These are phyloP conservation scores for Aquilaria sinensis DNA, from an alignment of 345 rosid genomes.

Conservation along the genomic window DNA sequence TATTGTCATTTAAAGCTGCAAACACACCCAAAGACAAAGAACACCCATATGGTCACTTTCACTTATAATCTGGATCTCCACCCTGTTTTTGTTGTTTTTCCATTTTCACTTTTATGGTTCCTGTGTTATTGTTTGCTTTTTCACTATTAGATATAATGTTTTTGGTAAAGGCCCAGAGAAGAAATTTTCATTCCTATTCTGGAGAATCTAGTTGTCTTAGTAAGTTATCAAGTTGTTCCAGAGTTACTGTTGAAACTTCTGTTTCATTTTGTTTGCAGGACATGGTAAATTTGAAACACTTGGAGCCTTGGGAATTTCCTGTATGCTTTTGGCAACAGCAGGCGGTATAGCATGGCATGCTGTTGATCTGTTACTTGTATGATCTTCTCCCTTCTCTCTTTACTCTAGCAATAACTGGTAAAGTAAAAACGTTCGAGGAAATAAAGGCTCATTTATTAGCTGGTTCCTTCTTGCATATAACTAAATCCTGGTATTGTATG, in stretches of 20 bases:
- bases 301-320: conserved; percentile 90
- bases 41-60: conserved; percentile 93
- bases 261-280: conserved; percentile 35
- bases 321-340: conserved; percentile 88
- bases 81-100: conserved; percentile 11
- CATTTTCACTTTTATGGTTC: neutral
- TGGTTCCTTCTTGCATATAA: no score
- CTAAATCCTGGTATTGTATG: no score
- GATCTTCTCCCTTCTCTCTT: conserved; percentile 13
- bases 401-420: no score
- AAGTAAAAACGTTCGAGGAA: no score
- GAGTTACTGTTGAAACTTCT: neutral
- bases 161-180: no score
- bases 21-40: conserved; percentile 82
- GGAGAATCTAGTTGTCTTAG: no score
- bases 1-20: conserved; percentile 80
- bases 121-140: no score
- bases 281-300: conserved; percentile 92
- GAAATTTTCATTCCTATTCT: no score
- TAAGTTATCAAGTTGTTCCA: no score
- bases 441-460: no score
- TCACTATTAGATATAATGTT: no score
- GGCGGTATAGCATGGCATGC: conserved; percentile 95
- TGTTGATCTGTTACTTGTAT: conserved; percentile 54
- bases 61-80: conserved; percentile 43